Base-by-base conservation (phyloP, 768 basidiomycete genomes). In the Lyophyllum shimeji region DNA sequence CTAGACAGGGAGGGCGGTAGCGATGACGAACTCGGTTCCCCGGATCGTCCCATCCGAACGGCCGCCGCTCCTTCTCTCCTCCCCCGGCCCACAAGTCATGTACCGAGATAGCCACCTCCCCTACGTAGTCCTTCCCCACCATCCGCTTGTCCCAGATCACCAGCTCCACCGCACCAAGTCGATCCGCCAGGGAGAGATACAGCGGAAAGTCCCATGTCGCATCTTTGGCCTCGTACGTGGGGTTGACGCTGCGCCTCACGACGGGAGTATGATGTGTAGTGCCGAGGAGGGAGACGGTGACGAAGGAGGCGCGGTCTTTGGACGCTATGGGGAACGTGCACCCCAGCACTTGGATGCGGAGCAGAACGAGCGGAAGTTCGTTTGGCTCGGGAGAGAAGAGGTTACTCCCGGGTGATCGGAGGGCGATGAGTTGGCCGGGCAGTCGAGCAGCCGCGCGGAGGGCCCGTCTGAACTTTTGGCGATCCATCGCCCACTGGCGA, bases 101-200 rank as follows among this genome's bases (percentile, higher is more conserved):
- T 18, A 96, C 67, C 0, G 84, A 82, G 7, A 98, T 60, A 0
- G 87, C 82, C 6, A 83, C 81, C 70, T 99, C 96, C 15, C 97
- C 96, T 17, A 99, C 79, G 68, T 97, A 99, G 44, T 98, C 96
- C 73, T 95, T 97, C 65, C 79, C 82, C 64, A 94, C 68, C 60
- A 91, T 75, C 70, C 98, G 95, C 75, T 89, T 94, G 72, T 95
- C 94, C 95, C 96, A 99, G 0, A 95, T 79, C 13, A 97, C 86
- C 29, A 93, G 75, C 70, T 98, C 95, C 42, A 98, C 63, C 1
- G 81, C 84, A 31, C 89, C 88, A 4, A 91, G 78, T 44, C 77
- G 76, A 63, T 89, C 88, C 0, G 86, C 86, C 24, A 90, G 79
- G 13, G 86, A 89, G 15, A 89, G 77, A 62, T 89, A 91, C 17